These are phyloP conservation scores for Arabidopsis suecica DNA, from an alignment of 345 rosid species.

Conservation along the genomic window DNA sequence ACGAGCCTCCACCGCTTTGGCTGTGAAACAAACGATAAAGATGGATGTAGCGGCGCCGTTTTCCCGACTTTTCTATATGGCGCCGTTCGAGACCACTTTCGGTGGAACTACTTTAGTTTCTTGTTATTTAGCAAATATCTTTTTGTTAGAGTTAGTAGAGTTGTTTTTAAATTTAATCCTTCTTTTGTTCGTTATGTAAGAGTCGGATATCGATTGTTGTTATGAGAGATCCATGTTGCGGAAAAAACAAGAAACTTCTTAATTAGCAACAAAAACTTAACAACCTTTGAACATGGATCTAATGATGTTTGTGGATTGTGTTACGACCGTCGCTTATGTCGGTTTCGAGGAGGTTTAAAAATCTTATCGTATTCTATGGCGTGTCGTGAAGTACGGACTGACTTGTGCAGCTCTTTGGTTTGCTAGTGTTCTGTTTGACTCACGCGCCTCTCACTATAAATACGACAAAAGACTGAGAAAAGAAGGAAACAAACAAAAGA, in stretches of 20 bases:
- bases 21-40: constrained; percentile 49
- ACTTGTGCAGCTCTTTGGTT: constrained; percentile 37
- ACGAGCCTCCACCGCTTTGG: constrained; percentile 97
- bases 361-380: constrained; percentile 32
- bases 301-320: constrained; percentile 31
- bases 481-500: constrained; percentile 35
- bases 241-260: not conserved
- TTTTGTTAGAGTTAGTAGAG: constrained; percentile 17
- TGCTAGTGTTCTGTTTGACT: constrained; percentile 35
- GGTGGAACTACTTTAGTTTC: constrained; percentile 22
- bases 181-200: constrained; percentile 25
- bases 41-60: constrained; percentile 22
- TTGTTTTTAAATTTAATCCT: constrained; percentile 1
- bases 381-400: constrained; percentile 46
- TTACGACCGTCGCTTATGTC: constrained; percentile 42
- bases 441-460: constrained; percentile 36
- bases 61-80: not conserved
- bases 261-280: not conserved
- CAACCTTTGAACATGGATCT: too few species aligned
- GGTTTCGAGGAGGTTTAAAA: constrained; percentile 32
- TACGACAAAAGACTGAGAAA: constrained; percentile 41
- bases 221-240: constrained; percentile 37
- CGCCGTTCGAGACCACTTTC: constrained; percentile 16
- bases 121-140: constrained; percentile 12
- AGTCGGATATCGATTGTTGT: constrained; percentile 20